Evolutionary conservation across 2,329 filamentous ascomycete genomes (phyloP).

Genomic region (Botrytis aclada): DNA sequence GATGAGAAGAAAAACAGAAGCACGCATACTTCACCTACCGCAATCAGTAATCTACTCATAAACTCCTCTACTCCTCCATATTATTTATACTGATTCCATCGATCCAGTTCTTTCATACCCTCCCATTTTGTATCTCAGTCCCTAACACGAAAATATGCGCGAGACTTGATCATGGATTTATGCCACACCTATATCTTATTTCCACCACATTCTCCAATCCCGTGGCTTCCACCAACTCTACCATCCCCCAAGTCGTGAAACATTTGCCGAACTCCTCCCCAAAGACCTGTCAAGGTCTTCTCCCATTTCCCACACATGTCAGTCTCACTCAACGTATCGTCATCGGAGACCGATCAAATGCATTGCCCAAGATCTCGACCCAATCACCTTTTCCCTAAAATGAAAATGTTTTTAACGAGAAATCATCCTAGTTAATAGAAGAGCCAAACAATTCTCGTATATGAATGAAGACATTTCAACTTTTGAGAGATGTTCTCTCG

Average conservation of each 20-base stretch:
- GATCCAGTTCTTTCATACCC: constrained; percentile 26
- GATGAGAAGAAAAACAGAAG: neutral
- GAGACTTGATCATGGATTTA: constrained; percentile 29
- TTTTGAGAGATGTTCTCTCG: constrained; percentile 30
- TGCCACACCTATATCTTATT: constrained; percentile 29
- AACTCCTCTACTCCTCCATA: constrained; percentile 27
- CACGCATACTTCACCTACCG: neutral
- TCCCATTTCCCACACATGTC: too few species aligned
- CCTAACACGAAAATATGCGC: constrained; percentile 15
- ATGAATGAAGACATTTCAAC: constrained; percentile 33
- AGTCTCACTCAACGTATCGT: too few species aligned
- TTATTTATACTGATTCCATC: constrained; percentile 28
- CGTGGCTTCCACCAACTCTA: too few species aligned
- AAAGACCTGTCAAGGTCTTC: too few species aligned
- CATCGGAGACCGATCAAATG: too few species aligned
- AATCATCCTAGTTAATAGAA: too few species aligned
- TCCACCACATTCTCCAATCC: too few species aligned
- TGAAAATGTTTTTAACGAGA: too few species aligned
- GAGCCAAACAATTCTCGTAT: constrained; percentile 20
- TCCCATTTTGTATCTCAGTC: constrained; percentile 24
- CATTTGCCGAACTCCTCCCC: too few species aligned
- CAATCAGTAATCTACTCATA: constrained; percentile 19
- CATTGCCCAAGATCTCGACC: too few species aligned
- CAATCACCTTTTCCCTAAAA: too few species aligned
- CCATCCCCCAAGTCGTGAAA: too few species aligned